Evolutionary conservation across 1,139 yeast species (phyloP).

Genomic region (Blastobotrys petasosporus): DNA sequence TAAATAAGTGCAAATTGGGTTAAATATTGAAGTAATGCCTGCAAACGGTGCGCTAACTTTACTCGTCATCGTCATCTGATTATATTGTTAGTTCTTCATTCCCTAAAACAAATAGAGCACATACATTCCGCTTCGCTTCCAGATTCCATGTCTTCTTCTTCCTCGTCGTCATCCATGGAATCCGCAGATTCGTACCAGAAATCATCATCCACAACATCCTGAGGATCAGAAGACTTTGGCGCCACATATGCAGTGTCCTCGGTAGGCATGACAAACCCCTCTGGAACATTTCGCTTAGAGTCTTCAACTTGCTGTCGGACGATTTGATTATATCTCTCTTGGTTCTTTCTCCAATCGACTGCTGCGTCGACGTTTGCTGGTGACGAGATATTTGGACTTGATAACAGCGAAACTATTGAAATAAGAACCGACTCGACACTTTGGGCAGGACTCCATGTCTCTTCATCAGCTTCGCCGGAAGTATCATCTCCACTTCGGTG

Average conservation of each 20-base stretch:
- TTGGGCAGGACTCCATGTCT: constrained; percentile 89
- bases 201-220: constrained; percentile 74
- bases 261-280: constrained; percentile 72
- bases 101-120: neutral
- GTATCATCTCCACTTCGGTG: constrained; percentile 89
- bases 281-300: constrained; percentile 79
- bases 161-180: constrained; percentile 52
- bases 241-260: constrained; percentile 56
- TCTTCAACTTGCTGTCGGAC: constrained; percentile 79
- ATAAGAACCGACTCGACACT: constrained; percentile 87
- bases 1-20: too few relatives aligned
- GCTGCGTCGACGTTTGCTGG: constrained; percentile 98
- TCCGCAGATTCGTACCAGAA: constrained; percentile 80
- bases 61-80: neutral
- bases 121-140: neutral
- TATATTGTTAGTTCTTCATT: neutral
- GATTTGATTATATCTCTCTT: constrained; percentile 70
- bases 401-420: constrained; percentile 80
- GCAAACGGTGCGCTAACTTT: neutral
- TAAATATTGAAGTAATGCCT: too few relatives aligned
- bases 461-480: constrained; percentile 85
- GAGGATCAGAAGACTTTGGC: constrained; percentile 39
- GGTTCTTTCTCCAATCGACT: constrained; percentile 80
- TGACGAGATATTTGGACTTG: constrained; percentile 86
- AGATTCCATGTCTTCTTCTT: constrained; percentile 22